Base-by-base conservation (phyloP, 805 yeast species). In the Candida taoyuanica region DNA sequence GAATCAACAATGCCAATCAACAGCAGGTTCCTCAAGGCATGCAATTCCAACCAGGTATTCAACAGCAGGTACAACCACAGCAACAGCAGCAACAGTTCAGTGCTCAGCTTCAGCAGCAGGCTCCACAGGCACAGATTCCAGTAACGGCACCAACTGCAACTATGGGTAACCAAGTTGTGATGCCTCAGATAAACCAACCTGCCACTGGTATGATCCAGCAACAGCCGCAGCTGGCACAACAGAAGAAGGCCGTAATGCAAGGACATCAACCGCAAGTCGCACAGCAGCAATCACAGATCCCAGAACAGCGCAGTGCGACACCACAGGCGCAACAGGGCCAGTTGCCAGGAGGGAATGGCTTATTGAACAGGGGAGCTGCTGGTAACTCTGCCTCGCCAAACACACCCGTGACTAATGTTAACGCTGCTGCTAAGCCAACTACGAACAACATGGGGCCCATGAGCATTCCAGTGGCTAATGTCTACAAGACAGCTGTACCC, bases 401-500 rank as follows among this genome's bases (percentile, higher is more conserved):
- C 29, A 52, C 70, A 9, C 69, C 74, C 20, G 66, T 69, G 1
- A 71, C 75, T 2, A 56, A 63, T 27, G 78, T 67, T 6, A 71
- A 70, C 49, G 77, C 77, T 16, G 71, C 74, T 17, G 76, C 77
- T 3, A 52, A 49, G 35, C 67, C 68, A 13, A 56, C 51, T 40
- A 56, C 63, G 15, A 54, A 55, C 12, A 46, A 43, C 14, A 46
- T 46, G 13, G 51, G 48, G 13, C 27, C 52, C 5, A 53, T 48
- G 23, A 56, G 52, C 30, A 44, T 57, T 2, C 50, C 50, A 4
- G 50, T 56, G 13, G 59, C 55, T 4, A 48, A 43, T 17, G 55
- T 64, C n/a, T 64, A 64, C 53, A 66, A 66, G 42, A 60, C 64
- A 17, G 55, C 73, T 3, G 68, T 63, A 16, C 85, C 87, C 2